phyloP scores from a whole-genome alignment of 768 basidiomycete genomes.

The Suillus subalutaceus region DNA sequence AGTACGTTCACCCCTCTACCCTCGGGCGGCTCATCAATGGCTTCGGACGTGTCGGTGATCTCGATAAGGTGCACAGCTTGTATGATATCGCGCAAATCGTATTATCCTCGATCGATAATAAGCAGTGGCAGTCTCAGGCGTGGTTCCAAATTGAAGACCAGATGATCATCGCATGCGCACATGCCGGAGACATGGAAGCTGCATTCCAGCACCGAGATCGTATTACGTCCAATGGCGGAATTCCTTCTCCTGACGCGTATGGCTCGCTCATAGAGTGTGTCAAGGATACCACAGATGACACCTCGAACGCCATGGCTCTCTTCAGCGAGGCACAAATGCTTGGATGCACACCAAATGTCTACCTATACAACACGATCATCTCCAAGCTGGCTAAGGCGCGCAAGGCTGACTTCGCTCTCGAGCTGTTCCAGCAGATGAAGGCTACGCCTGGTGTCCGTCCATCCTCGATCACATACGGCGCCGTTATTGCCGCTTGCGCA shows the following conservation, averaged over 20 bases:
- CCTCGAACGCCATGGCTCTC: slow-evolving; percentile 80
- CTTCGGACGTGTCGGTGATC: slow-evolving; percentile 64
- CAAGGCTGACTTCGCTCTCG: slow-evolving; percentile 87
- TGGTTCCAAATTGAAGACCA: slow-evolving; percentile 86
- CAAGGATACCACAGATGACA: slow-evolving; percentile 96
- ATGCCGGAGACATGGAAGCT: slow-evolving; percentile 75
- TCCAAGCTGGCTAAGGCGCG: slow-evolving; percentile 93
- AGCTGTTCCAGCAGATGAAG: slow-evolving; percentile 90
- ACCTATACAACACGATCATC: slow-evolving; percentile 96
- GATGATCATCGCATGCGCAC: slow-evolving; percentile 87
- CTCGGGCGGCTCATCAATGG: slow-evolving; percentile 67
- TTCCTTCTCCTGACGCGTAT: slow-evolving; percentile 89
- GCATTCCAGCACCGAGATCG: slow-evolving; percentile 82
- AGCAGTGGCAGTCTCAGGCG: slow-evolving; percentile 50
- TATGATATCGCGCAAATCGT: slow-evolving; percentile 72
- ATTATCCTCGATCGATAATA: slow-evolving; percentile 46
- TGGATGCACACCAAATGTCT: slow-evolving; percentile 78
- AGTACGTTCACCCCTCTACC: slow-evolving; percentile 53
- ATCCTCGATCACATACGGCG: slow-evolving; percentile 91
- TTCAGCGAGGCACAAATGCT: slow-evolving; percentile 76
- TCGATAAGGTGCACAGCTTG: slow-evolving; percentile 62
- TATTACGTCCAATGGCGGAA: slow-evolving; percentile 74
- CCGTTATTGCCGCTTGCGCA: slow-evolving; percentile 91
- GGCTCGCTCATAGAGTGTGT: slow-evolving; percentile 85
- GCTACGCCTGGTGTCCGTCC: slow-evolving; percentile 52